phyloP scores from a whole-genome alignment of 768 basidiomycete genomes.

The Dictyophora rubrovolvata region DNA sequence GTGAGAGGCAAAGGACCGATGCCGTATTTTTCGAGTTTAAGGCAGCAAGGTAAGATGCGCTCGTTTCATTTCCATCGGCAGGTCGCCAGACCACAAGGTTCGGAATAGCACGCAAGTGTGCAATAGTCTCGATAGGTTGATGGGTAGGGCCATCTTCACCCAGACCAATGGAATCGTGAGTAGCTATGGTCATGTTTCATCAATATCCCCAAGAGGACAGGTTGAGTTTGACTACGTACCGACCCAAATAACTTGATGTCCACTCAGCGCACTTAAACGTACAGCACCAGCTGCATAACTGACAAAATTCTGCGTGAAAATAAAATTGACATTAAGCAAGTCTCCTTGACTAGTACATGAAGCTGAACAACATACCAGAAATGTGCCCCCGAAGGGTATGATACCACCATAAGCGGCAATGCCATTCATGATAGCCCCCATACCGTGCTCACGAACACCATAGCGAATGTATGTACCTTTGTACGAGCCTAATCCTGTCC shows the following conservation, averaged over 20 bases:
- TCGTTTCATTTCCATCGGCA: conserved; percentile 96
- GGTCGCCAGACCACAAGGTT: conserved; percentile 91
- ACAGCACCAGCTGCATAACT: conserved; percentile 91
- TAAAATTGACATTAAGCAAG: conserved; percentile 9
- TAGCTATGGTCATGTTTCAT: conserved; percentile 39
- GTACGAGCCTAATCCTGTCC: conserved; percentile 75
- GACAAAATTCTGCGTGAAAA: conserved; percentile 64
- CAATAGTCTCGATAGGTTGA: conserved; percentile 86
- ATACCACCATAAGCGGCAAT: conserved; percentile 83
- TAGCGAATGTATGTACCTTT: conserved; percentile 87
- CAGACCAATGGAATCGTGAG: conserved; percentile 89
- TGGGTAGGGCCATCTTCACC: conserved; percentile 96
- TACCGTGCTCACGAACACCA: conserved; percentile 95
- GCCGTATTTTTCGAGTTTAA: conserved; percentile 68
- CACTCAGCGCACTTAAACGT: conserved; percentile 79
- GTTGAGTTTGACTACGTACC: conserved; percentile 35
- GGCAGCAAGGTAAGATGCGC: conserved; percentile 78
- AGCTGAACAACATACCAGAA: conserved; percentile 47
- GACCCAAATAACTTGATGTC: conserved; percentile 90
- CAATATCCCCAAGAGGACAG: not conserved
- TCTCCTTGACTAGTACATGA: conserved; percentile 16
- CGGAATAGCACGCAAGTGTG: conserved; percentile 79
- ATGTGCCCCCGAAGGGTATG: conserved; percentile 85
- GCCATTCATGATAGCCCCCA: conserved; percentile 95
- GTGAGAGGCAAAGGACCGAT: conserved; percentile 72